phyloP scores from a whole-genome alignment of 805 yeast genomes.

The Starmerella bacillaris region DNA sequence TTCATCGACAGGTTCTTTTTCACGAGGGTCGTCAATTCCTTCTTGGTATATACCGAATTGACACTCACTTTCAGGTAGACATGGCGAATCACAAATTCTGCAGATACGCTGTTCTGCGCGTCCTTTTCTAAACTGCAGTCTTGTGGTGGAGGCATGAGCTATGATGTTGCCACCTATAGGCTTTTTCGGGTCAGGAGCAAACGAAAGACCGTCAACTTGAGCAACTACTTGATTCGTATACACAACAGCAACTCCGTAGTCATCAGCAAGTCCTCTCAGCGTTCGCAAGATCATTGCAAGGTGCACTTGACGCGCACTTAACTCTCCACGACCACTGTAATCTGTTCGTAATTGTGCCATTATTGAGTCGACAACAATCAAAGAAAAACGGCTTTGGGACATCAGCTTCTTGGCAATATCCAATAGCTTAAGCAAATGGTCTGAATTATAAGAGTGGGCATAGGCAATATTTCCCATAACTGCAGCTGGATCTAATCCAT shows the following conservation, averaged over 20 bases:
- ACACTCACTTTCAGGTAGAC: slow-evolving; percentile 88
- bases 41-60: slow-evolving; percentile 91
- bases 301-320: slow-evolving; percentile 85
- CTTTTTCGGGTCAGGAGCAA: slow-evolving; percentile 91
- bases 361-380: slow-evolving; percentile 87
- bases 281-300: slow-evolving; percentile 86
- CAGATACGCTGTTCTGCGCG: slow-evolving; percentile 84
- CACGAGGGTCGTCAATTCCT: slow-evolving; percentile 90
- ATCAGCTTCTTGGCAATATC: slow-evolving; percentile 89
- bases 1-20: slow-evolving; percentile 34
- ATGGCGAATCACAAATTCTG: slow-evolving; percentile 89
- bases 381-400: slow-evolving; percentile 80
- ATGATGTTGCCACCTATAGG: slow-evolving; percentile 97
- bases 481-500: slow-evolving; percentile 79
- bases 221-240: slow-evolving; percentile 95
- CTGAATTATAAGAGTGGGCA: slow-evolving; percentile 93
- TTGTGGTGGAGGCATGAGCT: slow-evolving; percentile 91
- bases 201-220: slow-evolving; percentile 80
- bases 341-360: slow-evolving; percentile 95
- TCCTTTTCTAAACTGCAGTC: slow-evolving; percentile 79
- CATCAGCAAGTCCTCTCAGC: slow-evolving; percentile 85
- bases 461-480: slow-evolving; percentile 95
- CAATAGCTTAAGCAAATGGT: slow-evolving; percentile 74
- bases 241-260: slow-evolving; percentile 91
- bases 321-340: slow-evolving; percentile 86